Evolutionary conservation across 352 stramenopile species (phyloP).

Genomic region (Phytopythium sindhum): DNA sequence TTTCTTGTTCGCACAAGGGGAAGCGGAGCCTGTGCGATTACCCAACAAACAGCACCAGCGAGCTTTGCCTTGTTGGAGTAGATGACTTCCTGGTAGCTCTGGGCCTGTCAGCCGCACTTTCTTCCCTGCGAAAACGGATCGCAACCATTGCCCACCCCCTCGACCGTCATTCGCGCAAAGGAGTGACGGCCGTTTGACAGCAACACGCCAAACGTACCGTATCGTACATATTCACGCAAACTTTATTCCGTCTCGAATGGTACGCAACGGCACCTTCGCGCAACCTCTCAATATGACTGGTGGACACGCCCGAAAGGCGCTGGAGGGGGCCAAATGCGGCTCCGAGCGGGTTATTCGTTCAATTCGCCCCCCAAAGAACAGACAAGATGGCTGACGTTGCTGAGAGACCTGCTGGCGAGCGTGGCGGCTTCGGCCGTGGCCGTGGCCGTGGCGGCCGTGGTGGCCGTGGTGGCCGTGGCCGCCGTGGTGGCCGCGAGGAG

Average conservation of each 20-base stretch:
- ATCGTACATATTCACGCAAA: not conserved
- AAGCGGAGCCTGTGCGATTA: not conserved
- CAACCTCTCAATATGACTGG: slow-evolving; percentile 35
- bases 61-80: not conserved
- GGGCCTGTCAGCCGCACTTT: not conserved
- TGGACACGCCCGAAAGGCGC: slow-evolving; percentile 2
- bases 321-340: not conserved
- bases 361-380: slow-evolving; percentile 79
- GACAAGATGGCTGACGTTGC: slow-evolving; percentile 74
- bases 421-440: slow-evolving; percentile 92
- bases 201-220: not conserved
- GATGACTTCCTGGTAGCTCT: not conserved
- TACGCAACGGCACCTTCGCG: slow-evolving; percentile 24
- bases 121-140: slow-evolving; percentile 1
- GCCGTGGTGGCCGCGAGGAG: slow-evolving; percentile 88
- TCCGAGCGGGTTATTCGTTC: slow-evolving; percentile 58
- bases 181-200: not conserved
- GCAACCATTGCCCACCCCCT: slow-evolving; percentile 2
- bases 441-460: slow-evolving; percentile 80
- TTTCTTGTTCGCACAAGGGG: not conserved
- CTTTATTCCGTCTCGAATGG: not conserved
- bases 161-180: not conserved
- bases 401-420: slow-evolving; percentile 68
- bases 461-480: slow-evolving; percentile 82
- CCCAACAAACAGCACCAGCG: not conserved